Percentiles rank a stretch among this genome's conserved stretches.
These are phyloP conservation scores for Phytopythium montanum DNA, from an alignment of 352 stramenopile genomes.

Conservation along the genomic window DNA sequence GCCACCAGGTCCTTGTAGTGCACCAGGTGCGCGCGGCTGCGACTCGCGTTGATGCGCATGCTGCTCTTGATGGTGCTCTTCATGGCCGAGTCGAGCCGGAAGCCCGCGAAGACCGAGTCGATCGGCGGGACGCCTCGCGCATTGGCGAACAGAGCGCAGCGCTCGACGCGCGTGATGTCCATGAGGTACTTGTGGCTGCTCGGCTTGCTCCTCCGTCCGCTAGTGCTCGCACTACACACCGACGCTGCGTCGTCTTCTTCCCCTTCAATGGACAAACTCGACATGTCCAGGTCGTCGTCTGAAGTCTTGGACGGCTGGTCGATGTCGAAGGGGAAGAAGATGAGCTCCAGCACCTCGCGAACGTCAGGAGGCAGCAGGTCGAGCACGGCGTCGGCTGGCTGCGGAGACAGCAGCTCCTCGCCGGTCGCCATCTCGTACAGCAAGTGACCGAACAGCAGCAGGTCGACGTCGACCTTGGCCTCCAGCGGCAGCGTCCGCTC, in stretches of 20 bases:
- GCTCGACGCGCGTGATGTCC: slow-evolving; percentile 35
- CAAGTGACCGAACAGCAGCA: slow-evolving; percentile 67
- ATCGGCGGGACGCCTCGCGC: slow-evolving; percentile 37
- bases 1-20: slow-evolving; percentile 64
- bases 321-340: slow-evolving; percentile 35
- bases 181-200: slow-evolving; percentile 30
- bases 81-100: slow-evolving; percentile 69
- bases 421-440: slow-evolving; percentile 79
- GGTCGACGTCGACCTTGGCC: slow-evolving; percentile 57
- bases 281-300: background rate
- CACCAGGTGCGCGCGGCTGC: slow-evolving; percentile 62
- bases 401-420: slow-evolving; percentile 36
- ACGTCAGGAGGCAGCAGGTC: slow-evolving; percentile 52
- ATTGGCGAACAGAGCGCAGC: slow-evolving; percentile 34
- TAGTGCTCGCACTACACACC: slow-evolving; percentile 12
- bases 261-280: background rate
- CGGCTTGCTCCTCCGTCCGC: slow-evolving; percentile 1
- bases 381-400: slow-evolving; percentile 45
- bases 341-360: slow-evolving; percentile 45
- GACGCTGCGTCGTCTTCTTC: slow-evolving; percentile 19
- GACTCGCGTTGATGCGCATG: slow-evolving; percentile 75
- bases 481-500: slow-evolving; percentile 62
- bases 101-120: slow-evolving; percentile 50
- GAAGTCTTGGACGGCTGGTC: background rate
- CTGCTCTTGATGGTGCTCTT: slow-evolving; percentile 70